Conservation (phyloP, 768 basidiomycete species). For the Tricholoma furcatifolium region DNA sequence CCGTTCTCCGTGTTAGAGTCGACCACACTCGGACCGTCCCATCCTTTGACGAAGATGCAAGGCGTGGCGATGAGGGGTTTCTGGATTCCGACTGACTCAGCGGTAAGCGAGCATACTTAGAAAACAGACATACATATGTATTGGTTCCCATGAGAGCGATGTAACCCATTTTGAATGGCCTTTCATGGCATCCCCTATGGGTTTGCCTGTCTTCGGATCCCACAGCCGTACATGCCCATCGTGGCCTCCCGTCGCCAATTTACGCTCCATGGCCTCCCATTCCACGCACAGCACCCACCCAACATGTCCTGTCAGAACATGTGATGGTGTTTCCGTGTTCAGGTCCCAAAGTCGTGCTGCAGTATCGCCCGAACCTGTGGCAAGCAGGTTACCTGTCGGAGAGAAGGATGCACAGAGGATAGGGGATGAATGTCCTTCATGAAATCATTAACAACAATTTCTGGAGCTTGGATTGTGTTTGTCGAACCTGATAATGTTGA, state of each 20-base stretch:
- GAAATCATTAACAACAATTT: slow-evolving; percentile 1
- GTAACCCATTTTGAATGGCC: slow-evolving; percentile 98
- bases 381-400: slow-evolving; percentile 86
- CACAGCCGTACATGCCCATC: slow-evolving; percentile 91
- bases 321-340: slow-evolving; percentile 87
- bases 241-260: slow-evolving; percentile 90
- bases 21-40: slow-evolving; percentile 96
- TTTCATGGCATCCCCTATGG: slow-evolving; percentile 83
- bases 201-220: slow-evolving; percentile 91
- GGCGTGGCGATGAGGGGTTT: slow-evolving; percentile 73
- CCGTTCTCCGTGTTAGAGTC: slow-evolving; percentile 61
- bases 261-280: slow-evolving; percentile 93
- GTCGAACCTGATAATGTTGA: slow-evolving; percentile 79
- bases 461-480: neutral
- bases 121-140: slow-evolving; percentile 63
- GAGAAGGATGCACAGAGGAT: slow-evolving; percentile 96
- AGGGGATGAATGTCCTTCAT: slow-evolving; percentile 81
- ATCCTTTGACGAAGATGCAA: slow-evolving; percentile 96
- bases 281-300: slow-evolving; percentile 98
- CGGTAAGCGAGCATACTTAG: slow-evolving; percentile 3
- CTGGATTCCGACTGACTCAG: slow-evolving; percentile 33
- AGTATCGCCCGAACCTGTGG: slow-evolving; percentile 94
- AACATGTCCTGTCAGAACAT: slow-evolving; percentile 82
- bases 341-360: slow-evolving; percentile 94
- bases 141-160: slow-evolving; percentile 93